Conservation (phyloP, 2,329 filamentous ascomycete genomes). For the Thyridium curvatum region DNA sequence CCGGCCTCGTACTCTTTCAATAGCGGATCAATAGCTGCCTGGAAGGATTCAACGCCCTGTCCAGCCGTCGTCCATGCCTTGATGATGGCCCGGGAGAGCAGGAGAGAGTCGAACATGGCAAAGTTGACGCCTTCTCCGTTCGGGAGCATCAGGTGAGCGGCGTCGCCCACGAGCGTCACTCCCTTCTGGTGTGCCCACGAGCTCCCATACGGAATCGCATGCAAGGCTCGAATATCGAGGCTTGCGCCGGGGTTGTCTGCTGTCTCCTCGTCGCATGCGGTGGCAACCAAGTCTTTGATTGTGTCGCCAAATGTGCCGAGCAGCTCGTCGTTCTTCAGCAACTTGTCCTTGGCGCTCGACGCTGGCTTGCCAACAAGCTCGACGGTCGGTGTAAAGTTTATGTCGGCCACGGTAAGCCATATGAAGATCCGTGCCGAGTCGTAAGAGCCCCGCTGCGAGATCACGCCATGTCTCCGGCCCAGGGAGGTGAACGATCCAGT, state of each 20-base stretch:
- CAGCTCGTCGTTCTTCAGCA: constrained; percentile 11
- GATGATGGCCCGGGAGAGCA: constrained; percentile 23
- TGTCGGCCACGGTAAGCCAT: constrained; percentile 15
- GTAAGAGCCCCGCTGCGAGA: constrained; percentile 21
- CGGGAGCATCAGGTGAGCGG: constrained; percentile 46
- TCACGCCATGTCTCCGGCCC: constrained; percentile 28
- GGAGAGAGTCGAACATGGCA: constrained; percentile 42
- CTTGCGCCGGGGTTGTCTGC: constrained; percentile 6
- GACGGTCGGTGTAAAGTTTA: constrained; percentile 9
- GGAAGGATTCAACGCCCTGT: constrained; percentile 7
- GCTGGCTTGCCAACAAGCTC: constrained; percentile 6
- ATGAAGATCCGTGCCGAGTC: constrained; percentile 22
- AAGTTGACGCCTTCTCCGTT: constrained; percentile 49
- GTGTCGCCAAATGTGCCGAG: constrained; percentile 17
- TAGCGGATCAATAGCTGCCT: constrained; percentile 8
- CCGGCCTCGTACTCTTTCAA: constrained; percentile 15
- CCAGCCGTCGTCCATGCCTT: constrained; percentile 14
- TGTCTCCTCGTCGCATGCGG: constrained; percentile 17
- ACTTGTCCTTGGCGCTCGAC: constrained; percentile 7
- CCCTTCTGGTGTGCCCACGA: constrained; percentile 33
- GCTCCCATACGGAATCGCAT: constrained; percentile 34
- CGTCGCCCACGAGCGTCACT: constrained; percentile 46
- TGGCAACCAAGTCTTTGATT: constrained; percentile 19
- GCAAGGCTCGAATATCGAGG: constrained; percentile 17
- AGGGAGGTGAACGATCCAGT: constrained; percentile 26